A percentile compares a stretch with the other conserved stretches of the same genome.
Evolutionary conservation across 1,284 basidiomycete genomes (phyloP).

Genomic region (Stygiomarasmius scandens): DNA sequence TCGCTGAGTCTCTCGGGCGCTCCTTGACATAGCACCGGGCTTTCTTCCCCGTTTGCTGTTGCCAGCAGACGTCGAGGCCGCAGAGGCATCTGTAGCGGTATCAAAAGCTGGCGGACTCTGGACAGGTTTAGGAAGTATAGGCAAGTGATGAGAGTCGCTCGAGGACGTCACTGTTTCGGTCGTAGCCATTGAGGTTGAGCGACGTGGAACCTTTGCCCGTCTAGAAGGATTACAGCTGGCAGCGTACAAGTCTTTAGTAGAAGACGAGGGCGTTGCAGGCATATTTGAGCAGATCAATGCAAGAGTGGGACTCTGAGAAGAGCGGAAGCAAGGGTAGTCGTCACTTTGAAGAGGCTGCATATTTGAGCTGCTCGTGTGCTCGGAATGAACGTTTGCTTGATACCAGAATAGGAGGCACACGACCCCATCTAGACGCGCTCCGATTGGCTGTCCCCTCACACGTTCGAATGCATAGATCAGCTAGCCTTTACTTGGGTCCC

Average conservation of each 20-base stretch:
- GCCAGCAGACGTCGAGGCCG: not conserved
- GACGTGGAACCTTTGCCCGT: not conserved
- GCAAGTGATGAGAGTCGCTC: not conserved
- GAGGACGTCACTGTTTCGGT: not conserved
- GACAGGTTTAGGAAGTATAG: not conserved
- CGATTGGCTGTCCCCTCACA: not conserved
- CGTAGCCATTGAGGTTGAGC: not conserved
- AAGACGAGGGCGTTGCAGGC: not conserved
- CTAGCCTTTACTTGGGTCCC: not conserved
- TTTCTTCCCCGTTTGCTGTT: conserved; percentile 63
- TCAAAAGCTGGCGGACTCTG: not conserved
- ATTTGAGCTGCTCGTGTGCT: not conserved
- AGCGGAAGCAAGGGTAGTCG: not conserved
- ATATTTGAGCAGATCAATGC: not conserved
- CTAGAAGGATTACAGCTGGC: not conserved
- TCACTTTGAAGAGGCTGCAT: not conserved
- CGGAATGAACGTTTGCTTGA: not conserved
- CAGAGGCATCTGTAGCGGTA: not conserved
- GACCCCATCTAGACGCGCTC: not conserved
- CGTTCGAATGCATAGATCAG: not conserved
- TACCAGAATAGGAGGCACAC: not conserved
- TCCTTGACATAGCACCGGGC: conserved; percentile 66
- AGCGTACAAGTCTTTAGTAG: not conserved
- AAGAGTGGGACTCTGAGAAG: not conserved
- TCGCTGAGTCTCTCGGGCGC: conserved; percentile 74